Percentiles rank a stretch among this genome's conserved stretches.
Evolutionary conservation across 192 early-diverging fungal genomes (phyloP).

Genomic region (Helicostylum pulchrum): DNA sequence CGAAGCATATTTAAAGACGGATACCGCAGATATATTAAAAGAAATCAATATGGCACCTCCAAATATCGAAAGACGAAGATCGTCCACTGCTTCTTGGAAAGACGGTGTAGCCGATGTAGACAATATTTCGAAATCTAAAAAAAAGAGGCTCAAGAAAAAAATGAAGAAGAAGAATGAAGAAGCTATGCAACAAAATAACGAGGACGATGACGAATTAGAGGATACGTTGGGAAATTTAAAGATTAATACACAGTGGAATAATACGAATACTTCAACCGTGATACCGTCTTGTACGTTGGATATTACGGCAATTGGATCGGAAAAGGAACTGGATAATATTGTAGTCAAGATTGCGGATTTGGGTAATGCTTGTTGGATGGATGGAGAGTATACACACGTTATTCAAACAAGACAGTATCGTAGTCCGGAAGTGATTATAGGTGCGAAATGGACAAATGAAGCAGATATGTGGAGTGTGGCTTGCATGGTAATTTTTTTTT

Average conservation of each 20-base stretch:
- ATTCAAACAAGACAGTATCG: conserved; percentile 98
- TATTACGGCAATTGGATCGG: background rate
- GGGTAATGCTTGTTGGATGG: conserved; percentile 94
- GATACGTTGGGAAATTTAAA: conserved; percentile 5
- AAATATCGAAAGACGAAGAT: background rate
- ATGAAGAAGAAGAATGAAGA: conserved; percentile 24
- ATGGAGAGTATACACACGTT: conserved; percentile 90
- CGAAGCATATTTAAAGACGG: conserved; percentile 43
- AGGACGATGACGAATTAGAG: background rate
- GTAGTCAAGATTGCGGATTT: conserved; percentile 92
- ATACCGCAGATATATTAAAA: conserved; percentile 25
- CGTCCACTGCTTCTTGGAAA: conserved; percentile 7
- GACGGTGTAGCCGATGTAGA: background rate
- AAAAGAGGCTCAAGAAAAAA: conserved; percentile 56
- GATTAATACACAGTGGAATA: background rate
- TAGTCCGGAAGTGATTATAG: conserved; percentile 91
- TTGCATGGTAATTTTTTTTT: conserved; percentile 62
- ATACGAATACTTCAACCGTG: background rate
- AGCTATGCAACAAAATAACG: no score
- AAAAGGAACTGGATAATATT: conserved; percentile 35
- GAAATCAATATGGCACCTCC: background rate
- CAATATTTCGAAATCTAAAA: conserved; percentile 43
- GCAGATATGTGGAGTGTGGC: conserved; percentile 93
- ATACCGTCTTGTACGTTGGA: conserved; percentile 8
- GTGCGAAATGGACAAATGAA: conserved; percentile 75